Percentiles rank a stretch among this genome's conserved stretches.
phyloP scores from a whole-genome alignment of 2,329 filamentous ascomycete genomes.

The Elsinoe ampelina region DNA sequence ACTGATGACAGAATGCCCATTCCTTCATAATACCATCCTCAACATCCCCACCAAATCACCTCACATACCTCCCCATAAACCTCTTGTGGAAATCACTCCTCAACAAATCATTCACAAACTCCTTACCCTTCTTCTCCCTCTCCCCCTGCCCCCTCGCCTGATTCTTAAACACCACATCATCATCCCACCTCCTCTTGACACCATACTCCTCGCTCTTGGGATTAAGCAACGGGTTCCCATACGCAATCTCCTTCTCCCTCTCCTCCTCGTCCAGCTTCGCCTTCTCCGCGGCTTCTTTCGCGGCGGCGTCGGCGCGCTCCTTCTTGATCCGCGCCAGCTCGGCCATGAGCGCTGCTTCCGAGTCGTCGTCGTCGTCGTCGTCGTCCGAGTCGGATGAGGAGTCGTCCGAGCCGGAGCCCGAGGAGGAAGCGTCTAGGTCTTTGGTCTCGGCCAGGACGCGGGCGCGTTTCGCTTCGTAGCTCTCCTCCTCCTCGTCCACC shows the following conservation, averaged over 20 bases:
- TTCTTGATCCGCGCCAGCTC: constrained; percentile 91
- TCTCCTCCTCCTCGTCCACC: constrained; percentile 41
- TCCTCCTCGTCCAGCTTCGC: constrained; percentile 74
- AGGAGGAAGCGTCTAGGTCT: constrained; percentile 73
- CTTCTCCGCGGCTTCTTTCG: constrained; percentile 71
- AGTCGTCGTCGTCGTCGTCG: constrained; percentile 67
- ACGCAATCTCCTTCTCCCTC: constrained; percentile 77
- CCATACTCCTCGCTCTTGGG: constrained; percentile 63
- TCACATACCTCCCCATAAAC: constrained; percentile 61
- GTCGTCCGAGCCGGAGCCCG: constrained; percentile 1
- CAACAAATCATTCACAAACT: constrained; percentile 94
- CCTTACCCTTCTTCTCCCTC: constrained; percentile 57
- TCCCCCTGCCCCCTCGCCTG: constrained; percentile 93
- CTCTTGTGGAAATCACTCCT: constrained; percentile 95
- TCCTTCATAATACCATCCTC: too few relatives aligned
- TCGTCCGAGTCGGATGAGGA: constrained; percentile 49
- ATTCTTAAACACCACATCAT: constrained; percentile 98
- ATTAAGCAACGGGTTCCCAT: constrained; percentile 88
- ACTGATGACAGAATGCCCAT: too few relatives aligned
- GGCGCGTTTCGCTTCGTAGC: constrained; percentile 71
- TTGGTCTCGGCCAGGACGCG: constrained; percentile 79
- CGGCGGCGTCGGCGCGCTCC: constrained; percentile 71
- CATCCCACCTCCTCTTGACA: constrained; percentile 90
- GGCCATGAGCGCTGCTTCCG: constrained; percentile 79
- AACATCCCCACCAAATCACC: constrained; percentile 18